phyloP scores from a whole-genome alignment of 192 early-diverging fungal species.

The Coemansia sp. region DNA sequence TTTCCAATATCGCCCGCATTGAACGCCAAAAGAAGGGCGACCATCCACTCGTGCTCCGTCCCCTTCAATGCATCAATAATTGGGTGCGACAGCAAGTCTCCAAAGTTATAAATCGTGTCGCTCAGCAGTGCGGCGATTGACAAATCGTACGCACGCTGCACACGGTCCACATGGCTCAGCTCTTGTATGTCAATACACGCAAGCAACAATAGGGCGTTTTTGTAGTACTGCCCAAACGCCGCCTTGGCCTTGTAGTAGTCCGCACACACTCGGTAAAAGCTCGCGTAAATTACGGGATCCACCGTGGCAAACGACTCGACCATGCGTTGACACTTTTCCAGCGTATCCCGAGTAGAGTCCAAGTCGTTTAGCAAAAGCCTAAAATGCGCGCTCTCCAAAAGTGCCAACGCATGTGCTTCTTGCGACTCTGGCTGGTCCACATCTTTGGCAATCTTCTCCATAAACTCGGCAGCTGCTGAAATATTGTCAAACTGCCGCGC shows the following conservation, averaged over 20 bases:
- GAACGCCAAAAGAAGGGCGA: slow-evolving; percentile 83
- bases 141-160: slow-evolving; percentile 90
- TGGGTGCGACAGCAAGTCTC: slow-evolving; percentile 77
- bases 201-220: slow-evolving; percentile 89
- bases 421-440: slow-evolving; percentile 68
- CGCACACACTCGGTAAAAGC: slow-evolving; percentile 91
- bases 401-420: slow-evolving; percentile 84
- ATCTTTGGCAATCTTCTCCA: slow-evolving; percentile 66
- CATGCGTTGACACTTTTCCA: slow-evolving; percentile 86
- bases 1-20: slow-evolving; percentile 92
- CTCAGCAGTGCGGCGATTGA: slow-evolving; percentile 88
- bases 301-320: slow-evolving; percentile 56
- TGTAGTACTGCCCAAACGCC: slow-evolving; percentile 91
- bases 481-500: slow-evolving; percentile 73
- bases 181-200: slow-evolving; percentile 89
- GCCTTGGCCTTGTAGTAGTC: slow-evolving; percentile 98
- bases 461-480: slow-evolving; percentile 72
- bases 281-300: slow-evolving; percentile 87
- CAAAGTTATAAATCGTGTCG: slow-evolving; percentile 98
- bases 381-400: slow-evolving; percentile 84
- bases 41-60: slow-evolving; percentile 84
- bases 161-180: slow-evolving; percentile 69
- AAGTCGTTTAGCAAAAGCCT: slow-evolving; percentile 75
- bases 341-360: slow-evolving; percentile 76
- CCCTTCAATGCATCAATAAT: slow-evolving; percentile 54